A percentile compares a stretch with the other conserved stretches of the same genome.
Conservation (phyloP, 768 basidiomycete genomes). For the Phanerochaete carnosa region DNA sequence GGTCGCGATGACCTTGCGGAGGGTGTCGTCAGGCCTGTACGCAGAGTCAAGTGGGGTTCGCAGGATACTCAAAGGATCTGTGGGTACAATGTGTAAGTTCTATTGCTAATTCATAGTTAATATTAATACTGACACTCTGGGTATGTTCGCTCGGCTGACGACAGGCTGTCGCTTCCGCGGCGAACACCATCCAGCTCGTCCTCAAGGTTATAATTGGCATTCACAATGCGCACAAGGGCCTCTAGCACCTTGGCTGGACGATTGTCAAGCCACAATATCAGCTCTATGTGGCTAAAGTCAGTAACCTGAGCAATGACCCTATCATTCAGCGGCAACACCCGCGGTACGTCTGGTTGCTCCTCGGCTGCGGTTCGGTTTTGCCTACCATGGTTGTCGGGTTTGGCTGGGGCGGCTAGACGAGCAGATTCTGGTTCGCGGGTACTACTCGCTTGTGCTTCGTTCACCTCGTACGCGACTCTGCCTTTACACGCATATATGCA, state of each 20-base stretch:
- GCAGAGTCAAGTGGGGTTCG: no score
- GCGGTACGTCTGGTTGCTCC: conserved; percentile 67
- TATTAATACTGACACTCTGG: no score
- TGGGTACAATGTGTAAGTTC: no score
- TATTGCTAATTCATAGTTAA: no score
- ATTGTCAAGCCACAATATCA: conserved; percentile 84
- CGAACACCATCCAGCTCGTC: no score
- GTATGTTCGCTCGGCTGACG: no score
- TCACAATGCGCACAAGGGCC: conserved; percentile 89
- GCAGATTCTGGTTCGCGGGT: conserved; percentile 85
- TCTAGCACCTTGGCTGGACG: conserved; percentile 91
- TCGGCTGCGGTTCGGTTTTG: conserved; percentile 66
- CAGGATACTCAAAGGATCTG: no score
- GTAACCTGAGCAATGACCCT: conserved; percentile 76
- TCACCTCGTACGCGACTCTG: conserved; percentile 64
- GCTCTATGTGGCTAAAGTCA: conserved; percentile 88
- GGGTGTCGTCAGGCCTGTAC: no score
- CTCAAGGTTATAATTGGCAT: no score
- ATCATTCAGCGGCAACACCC: conserved; percentile 87
- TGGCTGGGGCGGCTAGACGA: conserved; percentile 63
- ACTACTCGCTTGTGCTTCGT: conserved; percentile 78
- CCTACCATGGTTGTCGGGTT: conserved; percentile 79
- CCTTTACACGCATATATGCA: conserved; percentile 6
- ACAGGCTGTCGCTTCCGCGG: no score
- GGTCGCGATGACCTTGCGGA: no score